A percentile compares a stretch with the other conserved stretches of the same genome.
Conservation (phyloP, 2,329 filamentous ascomycete genomes). For the Scopulariopsis brevicaulis region DNA sequence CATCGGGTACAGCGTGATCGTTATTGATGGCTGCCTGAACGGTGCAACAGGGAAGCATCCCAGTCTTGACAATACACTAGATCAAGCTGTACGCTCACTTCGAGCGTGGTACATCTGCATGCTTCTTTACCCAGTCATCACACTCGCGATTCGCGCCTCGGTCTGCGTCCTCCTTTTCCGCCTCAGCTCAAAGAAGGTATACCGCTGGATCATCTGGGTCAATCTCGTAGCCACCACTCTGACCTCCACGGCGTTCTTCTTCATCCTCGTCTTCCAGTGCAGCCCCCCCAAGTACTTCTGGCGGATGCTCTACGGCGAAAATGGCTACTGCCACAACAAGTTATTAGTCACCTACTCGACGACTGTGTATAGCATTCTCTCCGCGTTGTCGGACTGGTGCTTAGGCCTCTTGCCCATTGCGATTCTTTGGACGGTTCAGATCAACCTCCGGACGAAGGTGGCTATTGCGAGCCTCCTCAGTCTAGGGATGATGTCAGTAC, state of each 20-base stretch:
- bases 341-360: slow-evolving; percentile 27
- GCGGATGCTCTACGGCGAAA: slow-evolving; percentile 21
- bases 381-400: slow-evolving; percentile 32
- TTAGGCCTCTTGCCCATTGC: slow-evolving; percentile 36
- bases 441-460: slow-evolving; percentile 32
- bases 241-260: slow-evolving; percentile 26
- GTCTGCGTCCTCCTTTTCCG: slow-evolving; percentile 28
- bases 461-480: slow-evolving; percentile 33
- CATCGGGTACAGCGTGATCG: slow-evolving; percentile 17
- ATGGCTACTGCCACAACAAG: slow-evolving; percentile 26
- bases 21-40: slow-evolving; percentile 18
- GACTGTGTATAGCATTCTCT: slow-evolving; percentile 32
- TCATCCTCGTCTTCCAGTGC: slow-evolving; percentile 38
- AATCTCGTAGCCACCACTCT: slow-evolving; percentile 21
- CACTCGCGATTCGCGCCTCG: slow-evolving; percentile 25
- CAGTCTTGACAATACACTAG: slow-evolving; percentile 8
- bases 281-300: slow-evolving; percentile 35
- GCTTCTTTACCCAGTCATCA: slow-evolving; percentile 25
- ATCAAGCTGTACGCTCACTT: slow-evolving; percentile 16
- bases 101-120: slow-evolving; percentile 26
- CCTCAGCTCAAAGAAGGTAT: slow-evolving; percentile 19
- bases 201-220: slow-evolving; percentile 20
- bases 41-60: slow-evolving; percentile 16
- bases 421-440: slow-evolving; percentile 37
- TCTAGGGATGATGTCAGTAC: slow-evolving; percentile 34